A percentile compares a stretch with the other conserved stretches of the same genome.
Evolutionary conservation across 805 yeast genomes (phyloP).

Genomic region (Lipomyces yamadae): DNA sequence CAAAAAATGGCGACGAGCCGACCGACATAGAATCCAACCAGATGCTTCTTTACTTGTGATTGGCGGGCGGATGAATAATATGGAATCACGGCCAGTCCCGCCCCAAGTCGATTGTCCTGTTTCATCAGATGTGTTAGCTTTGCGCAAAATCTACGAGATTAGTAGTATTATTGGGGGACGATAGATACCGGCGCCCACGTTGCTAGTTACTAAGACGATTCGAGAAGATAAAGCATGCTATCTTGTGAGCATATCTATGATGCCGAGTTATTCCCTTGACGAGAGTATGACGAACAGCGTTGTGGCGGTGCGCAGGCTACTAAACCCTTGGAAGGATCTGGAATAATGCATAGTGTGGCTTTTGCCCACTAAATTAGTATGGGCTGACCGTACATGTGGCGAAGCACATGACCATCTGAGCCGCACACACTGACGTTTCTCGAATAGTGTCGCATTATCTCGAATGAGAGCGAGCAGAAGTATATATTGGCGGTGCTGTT

Average conservation of each 20-base stretch:
- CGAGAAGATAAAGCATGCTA: neutral
- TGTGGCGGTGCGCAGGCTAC: neutral
- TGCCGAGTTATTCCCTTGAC: neutral
- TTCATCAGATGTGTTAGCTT: no score
- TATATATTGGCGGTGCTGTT: neutral
- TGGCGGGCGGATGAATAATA: no score
- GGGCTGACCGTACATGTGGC: neutral
- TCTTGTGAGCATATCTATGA: neutral
- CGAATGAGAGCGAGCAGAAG: neutral
- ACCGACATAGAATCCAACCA: neutral
- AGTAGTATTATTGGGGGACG: neutral
- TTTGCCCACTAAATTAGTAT: neutral
- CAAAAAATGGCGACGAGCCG: neutral
- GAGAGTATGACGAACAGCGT: neutral
- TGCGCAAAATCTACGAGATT: neutral
- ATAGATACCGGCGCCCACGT: neutral
- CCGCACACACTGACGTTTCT: neutral
- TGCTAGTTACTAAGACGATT: neutral
- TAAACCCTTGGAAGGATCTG: neutral
- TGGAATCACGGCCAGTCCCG: no score
- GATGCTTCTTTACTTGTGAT: neutral
- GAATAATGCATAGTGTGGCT: neutral
- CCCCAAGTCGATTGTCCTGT: no score
- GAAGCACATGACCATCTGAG: neutral
- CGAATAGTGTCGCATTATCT: neutral